A percentile compares a stretch with the other conserved stretches of the same genome.
Conservation (phyloP, 495 filamentous ascomycete species). For the Annulohypoxylon maeteangense region DNA sequence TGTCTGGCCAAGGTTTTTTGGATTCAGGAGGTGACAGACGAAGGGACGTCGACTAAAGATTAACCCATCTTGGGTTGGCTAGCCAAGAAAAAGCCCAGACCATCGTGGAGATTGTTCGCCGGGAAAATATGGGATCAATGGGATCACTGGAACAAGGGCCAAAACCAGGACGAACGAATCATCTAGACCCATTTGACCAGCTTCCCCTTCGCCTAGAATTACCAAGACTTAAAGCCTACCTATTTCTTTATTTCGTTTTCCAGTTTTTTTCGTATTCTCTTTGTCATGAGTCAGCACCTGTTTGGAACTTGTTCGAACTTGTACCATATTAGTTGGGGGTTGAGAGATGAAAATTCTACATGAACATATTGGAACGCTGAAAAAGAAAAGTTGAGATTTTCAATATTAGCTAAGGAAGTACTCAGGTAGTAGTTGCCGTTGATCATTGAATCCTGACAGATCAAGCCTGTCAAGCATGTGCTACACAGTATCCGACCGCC, state of each 20-base stretch:
- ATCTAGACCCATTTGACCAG: neutral
- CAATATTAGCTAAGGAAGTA: neutral
- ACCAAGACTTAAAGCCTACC: constrained; percentile 11
- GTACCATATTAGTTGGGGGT: neutral
- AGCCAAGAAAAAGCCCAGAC: constrained; percentile 35
- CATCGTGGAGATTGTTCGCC: constrained; percentile 35
- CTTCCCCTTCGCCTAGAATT: constrained; percentile 31
- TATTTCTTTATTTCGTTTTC: constrained; percentile 2
- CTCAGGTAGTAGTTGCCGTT: neutral
- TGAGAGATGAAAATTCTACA: neutral
- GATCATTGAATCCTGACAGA: neutral
- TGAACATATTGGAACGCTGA: neutral
- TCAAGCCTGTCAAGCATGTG: neutral
- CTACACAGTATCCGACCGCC: neutral
- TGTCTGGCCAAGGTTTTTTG: constrained; percentile 29
- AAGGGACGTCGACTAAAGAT: constrained; percentile 17
- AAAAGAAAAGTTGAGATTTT: neutral
- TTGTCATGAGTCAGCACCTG: neutral
- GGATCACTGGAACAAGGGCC: neutral
- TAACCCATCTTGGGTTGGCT: constrained; percentile 21
- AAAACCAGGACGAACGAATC: constrained; percentile 12
- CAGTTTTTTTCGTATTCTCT: constrained; percentile 21
- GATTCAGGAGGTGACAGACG: constrained; percentile 40
- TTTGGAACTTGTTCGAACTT: neutral
- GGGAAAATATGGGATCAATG: constrained; percentile 13